Evolutionary conservation across 2,329 filamentous ascomycete species (phyloP), one percentile per base, ranked within the genome.

Genomic region (Colletotrichum cereale): DNA sequence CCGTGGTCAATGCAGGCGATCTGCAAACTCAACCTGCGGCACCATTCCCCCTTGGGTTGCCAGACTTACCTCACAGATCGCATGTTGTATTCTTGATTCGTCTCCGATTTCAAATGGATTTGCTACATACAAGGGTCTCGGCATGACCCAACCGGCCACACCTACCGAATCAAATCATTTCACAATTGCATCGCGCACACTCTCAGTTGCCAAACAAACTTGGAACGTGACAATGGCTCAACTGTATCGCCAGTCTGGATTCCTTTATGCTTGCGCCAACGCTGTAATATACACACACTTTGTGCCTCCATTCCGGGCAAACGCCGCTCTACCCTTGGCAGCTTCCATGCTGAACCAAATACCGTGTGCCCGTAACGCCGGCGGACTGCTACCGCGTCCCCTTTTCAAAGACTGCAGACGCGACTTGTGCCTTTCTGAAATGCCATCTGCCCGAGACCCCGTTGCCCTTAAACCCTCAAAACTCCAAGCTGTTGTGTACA

Each of bases 401-500:
- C 34, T 40, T 16, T 38, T 55, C 42, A 57, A 24, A 52, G 36
- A 66, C 67, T 50, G 36, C 31, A 57, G 44, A 56, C 66, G 62
- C 50, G 34, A 40, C 18, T 36, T 47, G 24, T 55, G 61, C 52
- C 55, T 55, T 56, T 57, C 29, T 36, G 44, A 64, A 26, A 50
- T 67, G 67, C 53, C 56, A 50, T 55, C 67, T 48, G 31, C 29
- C 57, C 26, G 56, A 34, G 26, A 40, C 29, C 21, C 57, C 12
- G 40, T 47, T 61, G 50, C 31, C 55, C 47, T 26, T 40, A n/a
- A 48, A 36, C 40, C 64, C 29, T 50, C n/a, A 61, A 61, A 73
- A 73, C 72, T 73, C 72, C 72, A 62, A 72, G 58, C 56, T 61
- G 24, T 56, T 52, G 52, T 50, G 18, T 74, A 67, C 63, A 74